Conservation (phyloP, 345 rosid species). For the Barbarea vulgaris region DNA sequence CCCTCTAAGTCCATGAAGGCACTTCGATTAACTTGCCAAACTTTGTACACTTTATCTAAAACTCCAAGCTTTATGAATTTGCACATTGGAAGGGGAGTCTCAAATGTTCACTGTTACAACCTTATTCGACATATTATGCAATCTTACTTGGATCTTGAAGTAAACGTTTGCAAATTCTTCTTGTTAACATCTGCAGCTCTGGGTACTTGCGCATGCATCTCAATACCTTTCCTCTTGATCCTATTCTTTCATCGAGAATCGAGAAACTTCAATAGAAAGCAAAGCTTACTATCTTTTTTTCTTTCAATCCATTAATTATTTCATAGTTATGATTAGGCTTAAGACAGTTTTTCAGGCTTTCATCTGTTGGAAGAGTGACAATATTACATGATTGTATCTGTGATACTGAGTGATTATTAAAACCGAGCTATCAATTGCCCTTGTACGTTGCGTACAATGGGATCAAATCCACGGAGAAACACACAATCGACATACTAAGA, state of each 20-base stretch:
- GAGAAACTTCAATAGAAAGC: neutral
- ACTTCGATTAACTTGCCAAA: too few relatives aligned
- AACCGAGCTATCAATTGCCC: too few relatives aligned
- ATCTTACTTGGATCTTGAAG: slow-evolving; percentile 6
- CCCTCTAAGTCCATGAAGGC: too few relatives aligned
- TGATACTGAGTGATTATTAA: too few relatives aligned
- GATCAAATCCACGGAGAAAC: too few relatives aligned
- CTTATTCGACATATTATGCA: neutral
- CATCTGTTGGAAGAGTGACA: neutral
- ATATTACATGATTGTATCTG: slow-evolving; percentile 7
- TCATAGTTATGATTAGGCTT: slow-evolving; percentile 4
- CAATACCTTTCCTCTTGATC: slow-evolving; percentile 42
- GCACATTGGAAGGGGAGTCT: too few relatives aligned
- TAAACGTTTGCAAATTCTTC: neutral
- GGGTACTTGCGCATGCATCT: too few relatives aligned
- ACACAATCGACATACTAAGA: too few relatives aligned
- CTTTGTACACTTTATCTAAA: too few relatives aligned
- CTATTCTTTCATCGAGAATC: neutral
- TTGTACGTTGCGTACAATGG: too few relatives aligned
- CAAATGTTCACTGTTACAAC: too few relatives aligned
- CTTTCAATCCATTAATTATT: neutral
- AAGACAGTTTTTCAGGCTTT: neutral
- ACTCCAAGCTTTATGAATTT: too few relatives aligned
- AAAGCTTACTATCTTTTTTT: neutral
- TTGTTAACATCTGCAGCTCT: slow-evolving; percentile 53